Percentiles rank a stretch among this genome's conserved stretches.
Conservation (phyloP, 2,329 filamentous ascomycete species). For the Hypoxylon sp. region DNA sequence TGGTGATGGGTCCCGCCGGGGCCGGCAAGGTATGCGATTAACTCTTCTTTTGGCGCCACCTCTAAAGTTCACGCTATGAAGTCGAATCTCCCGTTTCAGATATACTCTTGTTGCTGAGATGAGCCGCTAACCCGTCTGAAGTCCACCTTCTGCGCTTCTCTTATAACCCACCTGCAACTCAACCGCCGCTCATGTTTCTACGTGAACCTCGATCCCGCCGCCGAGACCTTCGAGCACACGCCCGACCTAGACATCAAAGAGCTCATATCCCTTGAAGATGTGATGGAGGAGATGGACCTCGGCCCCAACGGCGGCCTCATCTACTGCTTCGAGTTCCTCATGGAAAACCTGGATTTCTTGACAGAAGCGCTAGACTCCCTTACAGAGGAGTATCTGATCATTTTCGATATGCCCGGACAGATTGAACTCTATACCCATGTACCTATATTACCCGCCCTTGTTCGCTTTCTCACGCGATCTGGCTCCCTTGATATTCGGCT, state of each 20-base stretch:
- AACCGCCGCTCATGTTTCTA: slow-evolving; percentile 96
- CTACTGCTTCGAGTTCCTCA: slow-evolving; percentile 79
- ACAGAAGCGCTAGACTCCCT: slow-evolving; percentile 78
- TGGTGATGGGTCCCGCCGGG: slow-evolving; percentile 96
- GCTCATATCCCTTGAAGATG: slow-evolving; percentile 85
- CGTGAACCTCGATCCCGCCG: slow-evolving; percentile 97
- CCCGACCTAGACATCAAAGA: slow-evolving; percentile 90
- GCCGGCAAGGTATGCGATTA: slow-evolving; percentile 80
- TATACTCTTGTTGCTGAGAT: background rate
- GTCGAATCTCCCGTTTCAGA: background rate
- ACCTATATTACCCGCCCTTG: slow-evolving; percentile 86
- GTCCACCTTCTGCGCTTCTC: slow-evolving; percentile 93
- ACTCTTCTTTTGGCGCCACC: slow-evolving; percentile 12
- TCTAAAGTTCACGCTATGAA: background rate
- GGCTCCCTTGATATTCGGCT: slow-evolving; percentile 90
- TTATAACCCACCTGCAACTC: slow-evolving; percentile 92
- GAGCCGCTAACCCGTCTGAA: slow-evolving; percentile 51
- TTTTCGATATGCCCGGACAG: slow-evolving; percentile 98
- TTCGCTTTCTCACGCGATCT: slow-evolving; percentile 81
- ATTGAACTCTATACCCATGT: slow-evolving; percentile 99
- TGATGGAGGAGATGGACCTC: slow-evolving; percentile 79
- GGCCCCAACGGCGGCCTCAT: slow-evolving; percentile 82
- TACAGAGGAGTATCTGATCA: slow-evolving; percentile 95
- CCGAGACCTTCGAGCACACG: slow-evolving; percentile 90
- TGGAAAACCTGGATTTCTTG: slow-evolving; percentile 81